phyloP scores from a whole-genome alignment of 1,284 basidiomycete genomes.

The Cutaneotrichosporon curvatum region DNA sequence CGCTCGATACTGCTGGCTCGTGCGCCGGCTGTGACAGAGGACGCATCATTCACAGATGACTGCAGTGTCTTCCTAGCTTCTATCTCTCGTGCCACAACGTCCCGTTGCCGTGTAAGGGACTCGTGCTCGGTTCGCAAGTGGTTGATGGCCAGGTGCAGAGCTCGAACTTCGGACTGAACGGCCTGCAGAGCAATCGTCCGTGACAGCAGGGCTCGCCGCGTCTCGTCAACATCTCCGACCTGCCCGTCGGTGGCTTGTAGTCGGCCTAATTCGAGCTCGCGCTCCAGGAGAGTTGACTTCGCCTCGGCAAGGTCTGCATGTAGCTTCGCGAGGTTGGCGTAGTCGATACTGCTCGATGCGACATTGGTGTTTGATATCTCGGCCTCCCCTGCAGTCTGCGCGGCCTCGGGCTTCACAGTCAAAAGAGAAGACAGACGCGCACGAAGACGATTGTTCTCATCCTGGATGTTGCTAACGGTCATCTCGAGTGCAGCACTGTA shows the following conservation, averaged over 20 bases:
- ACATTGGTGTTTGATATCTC: neutral
- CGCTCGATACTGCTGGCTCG: conserved; percentile 26
- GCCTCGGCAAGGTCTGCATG: conserved; percentile 24
- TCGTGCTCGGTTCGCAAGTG: conserved; percentile 30
- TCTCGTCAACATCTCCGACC: conserved; percentile 6
- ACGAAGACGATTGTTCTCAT: conserved; percentile 38
- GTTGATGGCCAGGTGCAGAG: conserved; percentile 24
- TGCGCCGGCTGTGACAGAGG: neutral
- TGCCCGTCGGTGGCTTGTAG: conserved; percentile 1
- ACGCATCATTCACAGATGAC: conserved; percentile 6
- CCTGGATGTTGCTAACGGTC: conserved; percentile 33
- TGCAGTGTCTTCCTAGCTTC: conserved; percentile 18
- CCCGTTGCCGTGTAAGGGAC: conserved; percentile 19
- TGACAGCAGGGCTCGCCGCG: conserved; percentile 15
- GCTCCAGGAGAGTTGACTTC: conserved; percentile 20
- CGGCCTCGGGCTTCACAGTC: conserved; percentile 6
- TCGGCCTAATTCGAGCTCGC: conserved; percentile 18
- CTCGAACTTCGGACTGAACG: conserved; percentile 23
- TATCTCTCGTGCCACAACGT: conserved; percentile 26
- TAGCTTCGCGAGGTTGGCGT: conserved; percentile 22
- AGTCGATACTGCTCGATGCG: conserved; percentile 20
- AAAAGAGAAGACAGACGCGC: conserved; percentile 26
- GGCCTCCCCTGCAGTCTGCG: neutral
- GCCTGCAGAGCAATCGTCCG: conserved; percentile 3
- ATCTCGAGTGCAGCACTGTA: conserved; percentile 33